Percentiles rank a stretch among this genome's conserved stretches.
Evolutionary conservation across 768 basidiomycete species (phyloP).

Genomic region (Pleurotus pulmonarius): DNA sequence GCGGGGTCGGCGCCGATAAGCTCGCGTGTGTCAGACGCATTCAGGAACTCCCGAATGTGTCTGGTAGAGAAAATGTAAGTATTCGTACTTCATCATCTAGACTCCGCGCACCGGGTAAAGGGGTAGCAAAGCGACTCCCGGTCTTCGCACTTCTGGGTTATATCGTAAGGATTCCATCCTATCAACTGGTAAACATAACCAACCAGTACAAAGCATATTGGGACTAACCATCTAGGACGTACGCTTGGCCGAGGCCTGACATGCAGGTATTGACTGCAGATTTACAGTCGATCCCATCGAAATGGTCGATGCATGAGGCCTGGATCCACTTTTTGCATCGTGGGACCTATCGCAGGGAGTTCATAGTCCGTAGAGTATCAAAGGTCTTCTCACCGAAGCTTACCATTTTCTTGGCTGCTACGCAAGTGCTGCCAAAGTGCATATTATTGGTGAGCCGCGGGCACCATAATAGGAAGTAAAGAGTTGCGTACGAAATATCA

Average conservation of each 20-base stretch:
- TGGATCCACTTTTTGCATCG: conserved; percentile 59
- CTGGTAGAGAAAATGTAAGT: conserved; percentile 24
- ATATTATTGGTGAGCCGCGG: conserved; percentile 32
- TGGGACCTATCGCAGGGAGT: conserved; percentile 47
- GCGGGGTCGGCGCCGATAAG: conserved; percentile 60
- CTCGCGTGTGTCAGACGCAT: conserved; percentile 47
- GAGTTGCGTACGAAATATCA: conserved; percentile 44
- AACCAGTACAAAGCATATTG: neutral
- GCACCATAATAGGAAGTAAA: conserved; percentile 21
- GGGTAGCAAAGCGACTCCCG: conserved; percentile 56
- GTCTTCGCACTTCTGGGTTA: conserved; percentile 58
- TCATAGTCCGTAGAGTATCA: conserved; percentile 18
- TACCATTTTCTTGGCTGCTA: conserved; percentile 59
- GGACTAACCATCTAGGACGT: conserved; percentile 35
- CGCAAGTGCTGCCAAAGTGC: conserved; percentile 38
- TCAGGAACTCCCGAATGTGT: conserved; percentile 57
- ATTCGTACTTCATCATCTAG: neutral
- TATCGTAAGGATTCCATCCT: conserved; percentile 64
- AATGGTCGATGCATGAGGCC: conserved; percentile 54
- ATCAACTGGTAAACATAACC: conserved; percentile 15
- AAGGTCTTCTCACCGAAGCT: conserved; percentile 20
- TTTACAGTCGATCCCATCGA: conserved; percentile 61
- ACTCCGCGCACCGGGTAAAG: conserved; percentile 25
- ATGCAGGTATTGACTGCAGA: conserved; percentile 64
- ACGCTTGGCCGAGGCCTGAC: conserved; percentile 37